Evolutionary conservation across 352 stramenopile genomes (phyloP).

Genomic region (Phytophthora fragariaefolia): DNA sequence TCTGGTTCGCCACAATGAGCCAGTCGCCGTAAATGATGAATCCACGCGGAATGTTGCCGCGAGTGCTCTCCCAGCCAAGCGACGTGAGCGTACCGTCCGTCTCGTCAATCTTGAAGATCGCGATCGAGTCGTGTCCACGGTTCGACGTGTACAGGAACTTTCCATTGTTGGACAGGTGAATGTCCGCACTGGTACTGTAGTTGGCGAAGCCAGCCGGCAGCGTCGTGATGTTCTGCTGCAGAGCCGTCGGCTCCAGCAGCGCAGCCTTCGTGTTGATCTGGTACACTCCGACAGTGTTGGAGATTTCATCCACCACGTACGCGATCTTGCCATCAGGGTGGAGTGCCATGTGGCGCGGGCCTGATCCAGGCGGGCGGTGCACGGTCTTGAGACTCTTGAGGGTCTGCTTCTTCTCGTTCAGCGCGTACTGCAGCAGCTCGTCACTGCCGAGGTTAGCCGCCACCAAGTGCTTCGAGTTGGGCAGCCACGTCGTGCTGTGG

Average conservation of each 20-base stretch:
- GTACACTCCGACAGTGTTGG: slow-evolving; percentile 69
- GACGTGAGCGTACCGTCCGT: slow-evolving; percentile 40
- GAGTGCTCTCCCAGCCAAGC: slow-evolving; percentile 48
- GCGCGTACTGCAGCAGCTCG: slow-evolving; percentile 55
- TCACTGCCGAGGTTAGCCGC: slow-evolving; percentile 72
- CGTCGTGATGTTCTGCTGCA: slow-evolving; percentile 70
- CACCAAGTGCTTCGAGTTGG: slow-evolving; percentile 47
- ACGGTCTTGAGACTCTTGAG: slow-evolving; percentile 36
- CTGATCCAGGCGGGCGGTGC: slow-evolving; percentile 43
- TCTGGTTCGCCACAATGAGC: slow-evolving; percentile 69
- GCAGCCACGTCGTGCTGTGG: slow-evolving; percentile 74
- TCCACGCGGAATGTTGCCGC: slow-evolving; percentile 50
- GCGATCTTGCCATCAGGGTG: slow-evolving; percentile 49
- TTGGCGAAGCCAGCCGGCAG: slow-evolving; percentile 46
- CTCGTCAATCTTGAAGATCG: slow-evolving; percentile 54
- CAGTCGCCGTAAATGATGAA: slow-evolving; percentile 58
- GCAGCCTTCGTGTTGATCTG: slow-evolving; percentile 35
- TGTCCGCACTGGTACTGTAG: slow-evolving; percentile 45
- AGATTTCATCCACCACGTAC: slow-evolving; percentile 71
- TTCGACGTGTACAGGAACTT: slow-evolving; percentile 76
- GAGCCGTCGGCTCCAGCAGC: slow-evolving; percentile 30
- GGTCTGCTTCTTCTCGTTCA: slow-evolving; percentile 48
- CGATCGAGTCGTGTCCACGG: slow-evolving; percentile 68
- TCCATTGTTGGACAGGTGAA: slow-evolving; percentile 58
- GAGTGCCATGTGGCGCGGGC: slow-evolving; percentile 72